Evolutionary conservation across 345 rosid genomes (phyloP).

Genomic region (Arabis alpina): DNA sequence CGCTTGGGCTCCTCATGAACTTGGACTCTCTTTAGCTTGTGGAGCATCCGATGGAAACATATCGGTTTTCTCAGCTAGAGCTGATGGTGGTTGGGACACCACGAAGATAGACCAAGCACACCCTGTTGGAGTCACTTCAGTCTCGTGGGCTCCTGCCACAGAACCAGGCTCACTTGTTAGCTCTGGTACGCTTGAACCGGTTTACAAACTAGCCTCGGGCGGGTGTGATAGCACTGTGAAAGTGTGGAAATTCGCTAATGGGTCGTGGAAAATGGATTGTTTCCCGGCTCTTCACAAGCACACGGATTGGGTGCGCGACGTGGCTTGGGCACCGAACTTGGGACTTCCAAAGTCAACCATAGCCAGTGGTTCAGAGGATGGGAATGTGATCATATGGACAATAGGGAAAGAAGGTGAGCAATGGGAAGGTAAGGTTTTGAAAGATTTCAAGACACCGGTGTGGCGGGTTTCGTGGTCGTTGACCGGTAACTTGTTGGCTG

Average conservation of each 20-base stretch:
- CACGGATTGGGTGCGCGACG: slow-evolving; percentile 70
- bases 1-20: slow-evolving; percentile 72
- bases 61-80: slow-evolving; percentile 60
- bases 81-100: slow-evolving; percentile 71
- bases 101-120: slow-evolving; percentile 66
- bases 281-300: slow-evolving; percentile 66
- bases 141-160: slow-evolving; percentile 69
- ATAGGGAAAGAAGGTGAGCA: slow-evolving; percentile 62
- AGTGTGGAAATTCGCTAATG: slow-evolving; percentile 64
- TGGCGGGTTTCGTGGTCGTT: slow-evolving; percentile 74
- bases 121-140: slow-evolving; percentile 70
- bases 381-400: slow-evolving; percentile 67
- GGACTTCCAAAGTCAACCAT: slow-evolving; percentile 72
- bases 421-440: slow-evolving; percentile 66
- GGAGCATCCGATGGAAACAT: slow-evolving; percentile 74
- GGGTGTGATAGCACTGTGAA: slow-evolving; percentile 67
- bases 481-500: slow-evolving; percentile 65
- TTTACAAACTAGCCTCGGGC: slow-evolving; percentile 66
- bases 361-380: slow-evolving; percentile 72
- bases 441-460: slow-evolving; percentile 67
- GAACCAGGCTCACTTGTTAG: slow-evolving; percentile 62
- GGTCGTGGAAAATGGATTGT: slow-evolving; percentile 70
- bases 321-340: slow-evolving; percentile 79
- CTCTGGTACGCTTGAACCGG: slow-evolving; percentile 56
- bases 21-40: slow-evolving; percentile 67